These are phyloP conservation scores for Pichia sp. DNA, from an alignment of 1,139 yeast species.

Conservation along the genomic window DNA sequence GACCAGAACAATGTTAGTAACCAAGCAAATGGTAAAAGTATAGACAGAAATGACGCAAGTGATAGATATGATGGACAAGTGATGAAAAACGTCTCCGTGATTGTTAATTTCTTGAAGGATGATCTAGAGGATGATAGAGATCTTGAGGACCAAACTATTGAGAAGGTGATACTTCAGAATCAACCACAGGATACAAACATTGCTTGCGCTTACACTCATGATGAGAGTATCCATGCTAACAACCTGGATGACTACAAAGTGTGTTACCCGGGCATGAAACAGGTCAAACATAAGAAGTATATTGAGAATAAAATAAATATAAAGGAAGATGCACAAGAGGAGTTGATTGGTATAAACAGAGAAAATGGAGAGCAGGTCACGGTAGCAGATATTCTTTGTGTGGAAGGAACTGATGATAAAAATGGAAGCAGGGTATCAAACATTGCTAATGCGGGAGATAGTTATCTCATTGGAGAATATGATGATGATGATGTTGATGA, in stretches of 20 bases:
- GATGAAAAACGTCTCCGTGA: slow-evolving; percentile 37
- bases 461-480: no score
- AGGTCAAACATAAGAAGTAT: slow-evolving; percentile 1
- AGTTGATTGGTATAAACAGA: no score
- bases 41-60: no score
- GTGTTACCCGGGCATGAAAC: slow-evolving; percentile 30
- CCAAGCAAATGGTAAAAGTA: background rate
- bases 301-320: no score
- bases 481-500: background rate
- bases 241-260: background rate
- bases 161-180: slow-evolving; percentile 26
- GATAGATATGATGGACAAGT: slow-evolving; percentile 23
- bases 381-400: no score
- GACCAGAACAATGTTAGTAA: slow-evolving; percentile 11
- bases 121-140: slow-evolving; percentile 24
- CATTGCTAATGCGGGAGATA: no score
- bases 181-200: background rate
- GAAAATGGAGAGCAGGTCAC: no score
- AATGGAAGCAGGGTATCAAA: no score
- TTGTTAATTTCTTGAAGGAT: slow-evolving; percentile 14
- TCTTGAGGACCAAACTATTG: slow-evolving; percentile 47
- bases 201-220: no score
- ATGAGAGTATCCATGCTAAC: slow-evolving; percentile 8
- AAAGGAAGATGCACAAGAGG: no score
- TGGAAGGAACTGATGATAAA: no score